Percentiles rank a stretch among this genome's conserved stretches.
These are phyloP conservation scores for Podospora pseudopauciseta DNA, from an alignment of 495 filamentous ascomycete genomes.

Conservation along the genomic window DNA sequence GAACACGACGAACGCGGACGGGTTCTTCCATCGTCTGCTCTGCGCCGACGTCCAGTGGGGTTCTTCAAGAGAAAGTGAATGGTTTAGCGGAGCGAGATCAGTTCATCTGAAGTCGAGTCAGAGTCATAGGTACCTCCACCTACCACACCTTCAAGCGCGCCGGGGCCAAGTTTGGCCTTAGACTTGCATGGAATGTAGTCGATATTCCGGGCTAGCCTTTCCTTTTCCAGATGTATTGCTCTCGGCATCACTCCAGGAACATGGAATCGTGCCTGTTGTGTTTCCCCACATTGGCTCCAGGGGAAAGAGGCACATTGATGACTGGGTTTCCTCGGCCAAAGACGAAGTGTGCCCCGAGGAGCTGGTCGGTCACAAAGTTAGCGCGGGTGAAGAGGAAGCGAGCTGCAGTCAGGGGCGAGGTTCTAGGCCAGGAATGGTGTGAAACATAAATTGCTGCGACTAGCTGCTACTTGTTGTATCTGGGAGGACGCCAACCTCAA, in stretches of 20 bases:
- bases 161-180: background rate
- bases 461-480: constrained; percentile 1
- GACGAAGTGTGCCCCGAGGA: constrained; percentile 2
- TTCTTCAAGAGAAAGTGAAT: constrained; percentile 7
- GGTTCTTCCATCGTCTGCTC: background rate
- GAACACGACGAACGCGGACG: background rate
- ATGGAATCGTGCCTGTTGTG: constrained; percentile 9
- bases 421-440: background rate
- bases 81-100: constrained; percentile 9
- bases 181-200: constrained; percentile 9
- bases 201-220: constrained; percentile 11
- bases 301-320: background rate
- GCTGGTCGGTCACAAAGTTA: constrained; percentile 8
- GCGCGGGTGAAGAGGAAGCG: constrained; percentile 7
- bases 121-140: constrained; percentile 3
- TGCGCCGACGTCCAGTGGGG: background rate
- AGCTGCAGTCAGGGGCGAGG: constrained; percentile 1
- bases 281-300: constrained; percentile 12
- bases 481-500: background rate
- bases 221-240: constrained; percentile 12
- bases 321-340: constrained; percentile 1
- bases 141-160: background rate
- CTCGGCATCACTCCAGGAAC: constrained; percentile 10
- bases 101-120: constrained; percentile 4
- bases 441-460: constrained; percentile 7